Evolutionary conservation across 352 stramenopile species (phyloP), one percentile per base, ranked within the genome.

Genomic region (Globisporangium mamillatum): DNA sequence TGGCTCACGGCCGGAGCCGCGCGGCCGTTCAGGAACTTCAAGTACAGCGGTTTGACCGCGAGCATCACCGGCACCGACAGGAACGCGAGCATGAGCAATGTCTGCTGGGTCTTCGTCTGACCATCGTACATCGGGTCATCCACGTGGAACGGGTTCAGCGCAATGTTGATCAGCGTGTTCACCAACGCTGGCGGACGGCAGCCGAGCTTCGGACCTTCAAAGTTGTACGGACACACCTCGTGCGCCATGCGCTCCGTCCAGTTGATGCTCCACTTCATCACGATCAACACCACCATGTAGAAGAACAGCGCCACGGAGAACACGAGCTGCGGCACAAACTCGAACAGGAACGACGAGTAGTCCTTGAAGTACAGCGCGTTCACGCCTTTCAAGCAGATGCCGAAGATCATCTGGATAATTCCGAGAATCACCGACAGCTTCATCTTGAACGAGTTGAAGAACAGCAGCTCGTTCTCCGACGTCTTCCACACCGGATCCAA

Each of bases 401-500:
- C 98, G 25, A 98, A 93, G 65, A 96, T 98, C 98, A 99, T 99
- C 75, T 99, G 98, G 60, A 97, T 82, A 63, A 99, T 99, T 52
- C 97, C 98, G 60, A 99, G 91, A 60, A 99, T 98, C 25, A 99
- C 97, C 65, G 93, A 97, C 24, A 99, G 89, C 84, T 99, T 99
- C 98, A 99, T 99, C 84, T 99, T 99, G 89, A 99, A 99, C 44
- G 95, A 99, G 86, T 99, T 99, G 81, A 99, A 99, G 74, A 99
- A 99, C 18, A 99, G 76, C 64, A 99, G 81, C 64, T 99, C 97
- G 78, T 99, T 99, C 24, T 90, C 84, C 32, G 96, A 93, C 58
- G 98, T 96, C 71, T 99, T 98, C 98, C 98, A 99, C 54, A 98
- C 93, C 12, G 98, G 98, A 81, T 99, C 98, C 44, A 99, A 70